Base-by-base conservation (phyloP, 1,284 basidiomycete genomes). In the Abortiporus biennis region DNA sequence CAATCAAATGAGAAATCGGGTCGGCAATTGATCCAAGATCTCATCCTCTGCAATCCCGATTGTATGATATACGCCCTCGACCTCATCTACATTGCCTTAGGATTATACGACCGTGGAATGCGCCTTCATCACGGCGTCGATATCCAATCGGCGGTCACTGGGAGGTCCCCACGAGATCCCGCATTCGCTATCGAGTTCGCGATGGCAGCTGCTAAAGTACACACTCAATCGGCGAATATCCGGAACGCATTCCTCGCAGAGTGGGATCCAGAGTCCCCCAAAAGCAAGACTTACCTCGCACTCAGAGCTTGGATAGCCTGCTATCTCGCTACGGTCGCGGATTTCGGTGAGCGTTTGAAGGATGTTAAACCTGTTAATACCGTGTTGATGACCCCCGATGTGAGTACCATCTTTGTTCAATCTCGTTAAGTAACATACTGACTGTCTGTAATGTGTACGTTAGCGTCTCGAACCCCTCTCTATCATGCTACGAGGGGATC, bases 51-150 rank as follows among this genome's bases (percentile, higher is more conserved):
- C 49, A 49, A 57, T 45, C 33, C 50, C 0, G 47, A 49, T 15
- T 43, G 46, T 36, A 46, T 47, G 11, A 54, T 71, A 12, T 59
- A 60, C 47, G 65, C 66, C 0, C 76, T 80, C 41, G 57, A 62
- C 43, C 64, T 77, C 58, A 69, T 66, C 34, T 63, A 59, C 25
- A 48, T 80, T 2, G 64, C 68, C 0, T 49, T 65, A 2, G 57
- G 68, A 2, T 54, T 80, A 13, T 63, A 56, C 50, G 72, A 78
- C 35, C 48, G 64, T 6, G 54, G 54, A 0, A 34, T 76, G 3
- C 58, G 57, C 17, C 57, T 78, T 16, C 44, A 50, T 6, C 63
- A 67, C 33, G 73, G 61, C 6, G 59, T 85, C 35, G 80, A 85
- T 49, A 63, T 86, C 16, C 79, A 83, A 52, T 46, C 40, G 36